Base-by-base conservation (phyloP, 306 rosid species). In the Gillenia trifoliata region DNA sequence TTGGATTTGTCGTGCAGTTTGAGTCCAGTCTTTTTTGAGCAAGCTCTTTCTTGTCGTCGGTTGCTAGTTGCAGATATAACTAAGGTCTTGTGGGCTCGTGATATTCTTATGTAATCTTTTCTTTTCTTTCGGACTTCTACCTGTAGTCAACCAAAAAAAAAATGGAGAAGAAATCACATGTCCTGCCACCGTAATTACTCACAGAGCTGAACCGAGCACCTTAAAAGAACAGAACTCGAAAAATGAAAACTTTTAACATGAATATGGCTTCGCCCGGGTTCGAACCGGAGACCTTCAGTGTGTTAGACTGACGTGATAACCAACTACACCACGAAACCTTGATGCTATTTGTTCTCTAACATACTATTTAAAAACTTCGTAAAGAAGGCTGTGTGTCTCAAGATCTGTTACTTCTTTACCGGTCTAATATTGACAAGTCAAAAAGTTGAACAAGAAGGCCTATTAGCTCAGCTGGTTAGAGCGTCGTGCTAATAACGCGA, bases 221-320 rank as follows among this genome's bases (percentile, higher is more conserved):
- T 4, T 8, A 47, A 36, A 45, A 45, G 52, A 45, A 45, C 52
- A 45, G 20, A 45, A 0, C 20, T 15, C 1, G 1, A 4, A 45
- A 4, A 45, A 8, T 0, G 8, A 8, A 36, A 34, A 7, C 0
- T 6, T 33, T 0, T 1, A 36, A 6, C 40, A 0, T 1, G 40
- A 8, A 6, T 11, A 0, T 36, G 81, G 50, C 79, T 33, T 77
- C 75, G 78, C 71, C 64, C 78, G 77, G 84, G 22, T 4, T 86
- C 83, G 83, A 80, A 78, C 85, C 81, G 78, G 80, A 83, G 85
- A 83, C 87, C 82, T 74, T 78, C 94, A 91, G 94, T 89, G 96
- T 93, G 92, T 91, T 91, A 94, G 92, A 91, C 92, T 94, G 89
- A 90, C 93, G 89, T 93, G 95, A 90, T 89, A 90, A 93, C 96